These are phyloP conservation scores for Sporisorium exsertum DNA, from an alignment of 1,284 basidiomycete species.

Conservation along the genomic window DNA sequence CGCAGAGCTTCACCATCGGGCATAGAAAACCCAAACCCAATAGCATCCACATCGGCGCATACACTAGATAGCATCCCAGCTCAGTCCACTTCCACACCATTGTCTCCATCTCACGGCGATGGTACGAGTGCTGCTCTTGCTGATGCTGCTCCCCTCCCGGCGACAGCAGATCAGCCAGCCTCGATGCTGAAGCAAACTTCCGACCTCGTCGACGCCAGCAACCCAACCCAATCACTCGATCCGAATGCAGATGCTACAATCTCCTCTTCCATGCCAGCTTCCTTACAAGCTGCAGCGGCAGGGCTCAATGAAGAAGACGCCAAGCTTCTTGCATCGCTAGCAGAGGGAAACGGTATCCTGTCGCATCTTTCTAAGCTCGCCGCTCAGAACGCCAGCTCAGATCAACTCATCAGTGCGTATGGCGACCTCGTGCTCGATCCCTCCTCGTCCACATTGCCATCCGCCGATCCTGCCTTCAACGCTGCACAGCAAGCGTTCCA, in stretches of 20 bases:
- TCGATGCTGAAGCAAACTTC: conserved; percentile 3
- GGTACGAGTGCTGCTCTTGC: not conserved
- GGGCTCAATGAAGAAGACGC: conserved; percentile 57
- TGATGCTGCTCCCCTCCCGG: not conserved
- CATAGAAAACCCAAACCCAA: conserved; percentile 45
- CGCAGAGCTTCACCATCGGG: conserved; percentile 38
- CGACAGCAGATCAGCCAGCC: not conserved
- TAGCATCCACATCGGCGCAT: conserved; percentile 55
- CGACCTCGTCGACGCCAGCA: not conserved
- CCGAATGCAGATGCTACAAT: conserved; percentile 8
- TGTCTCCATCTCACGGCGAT: not conserved
- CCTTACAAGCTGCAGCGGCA: conserved; percentile 23
- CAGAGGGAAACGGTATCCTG: conserved; percentile 46
- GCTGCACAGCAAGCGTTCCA: conserved; percentile 22
- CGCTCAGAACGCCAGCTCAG: conserved; percentile 27
- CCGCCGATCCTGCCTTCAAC: conserved; percentile 10
- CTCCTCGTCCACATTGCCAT: conserved; percentile 5
- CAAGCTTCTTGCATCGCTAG: conserved; percentile 51
- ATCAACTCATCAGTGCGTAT: conserved; percentile 30
- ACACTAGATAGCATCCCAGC: conserved; percentile 37
- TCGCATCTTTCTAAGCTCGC: conserved; percentile 37
- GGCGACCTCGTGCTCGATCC: conserved; percentile 26
- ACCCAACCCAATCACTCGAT: not conserved
- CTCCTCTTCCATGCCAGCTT: conserved; percentile 22
- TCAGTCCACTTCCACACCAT: not conserved